Base-by-base conservation (phyloP, 495 filamentous ascomycete genomes). In the Lasiosphaeria miniovina region DNA sequence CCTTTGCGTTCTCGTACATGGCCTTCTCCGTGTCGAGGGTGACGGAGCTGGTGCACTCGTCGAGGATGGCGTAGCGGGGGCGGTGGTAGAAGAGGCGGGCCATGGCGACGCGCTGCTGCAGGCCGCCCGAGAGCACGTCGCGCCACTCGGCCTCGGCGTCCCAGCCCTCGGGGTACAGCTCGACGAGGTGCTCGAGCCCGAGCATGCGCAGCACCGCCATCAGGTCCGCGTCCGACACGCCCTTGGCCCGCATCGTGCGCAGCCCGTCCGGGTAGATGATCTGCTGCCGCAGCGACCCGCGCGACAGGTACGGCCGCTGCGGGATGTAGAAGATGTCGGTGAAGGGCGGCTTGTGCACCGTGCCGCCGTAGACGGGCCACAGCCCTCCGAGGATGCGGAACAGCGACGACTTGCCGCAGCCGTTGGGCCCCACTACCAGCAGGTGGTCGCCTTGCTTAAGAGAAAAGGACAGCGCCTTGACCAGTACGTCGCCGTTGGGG, bases 51-150 rank as follows among this genome's bases (percentile, higher is more conserved):
- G 94, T 98, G 76, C 94, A 98, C 75, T 98, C 94, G 71, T 98
- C 94, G 24, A 98, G 78, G 65, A 98, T 98, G 14, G 94, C 94
- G 71, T 90, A 91, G 63, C 90, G 88, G 3, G 94, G 94, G 3
- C 84, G 80, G 74, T 98, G 95, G 74, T 98, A 98, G 75, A 98
- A 98, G 6, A 98, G 81, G 2, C 94, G 81, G 2, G 94, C 94
- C 92, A 98, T 98, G 54, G 93, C 94, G 35, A 98, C 89, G n/a
- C 95, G 86, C 77, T 98, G 94, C 74, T 98, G 94, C 8, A 97
- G 79, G 4, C 94, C 94, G 34, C 89, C 89, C 3, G 89, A 93
- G 32, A 98, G 81, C 0, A 92, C 89, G 59, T 96, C 91, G 49
- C 91, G 86, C 94, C 94, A 98, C 77, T 98, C 95, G 59, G 93